Percentiles rank a stretch among this genome's conserved stretches.
These are phyloP conservation scores for Polyplosphaeria fusca DNA, from an alignment of 495 filamentous ascomycete genomes.

Conservation along the genomic window DNA sequence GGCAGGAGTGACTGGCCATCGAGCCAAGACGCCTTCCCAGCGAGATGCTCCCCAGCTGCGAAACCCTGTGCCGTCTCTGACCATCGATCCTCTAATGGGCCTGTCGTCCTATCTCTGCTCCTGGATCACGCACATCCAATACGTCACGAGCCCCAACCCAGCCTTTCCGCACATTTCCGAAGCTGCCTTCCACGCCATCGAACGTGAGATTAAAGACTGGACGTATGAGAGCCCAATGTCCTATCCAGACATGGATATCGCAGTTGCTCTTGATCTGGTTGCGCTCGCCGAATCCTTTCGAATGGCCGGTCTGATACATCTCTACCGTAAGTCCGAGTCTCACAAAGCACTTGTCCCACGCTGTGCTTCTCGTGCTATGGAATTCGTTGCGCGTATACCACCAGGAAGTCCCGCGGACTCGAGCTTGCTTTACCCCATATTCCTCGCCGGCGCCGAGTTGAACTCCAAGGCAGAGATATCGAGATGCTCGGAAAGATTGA, in stretches of 20 bases:
- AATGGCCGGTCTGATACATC: conserved; percentile 20
- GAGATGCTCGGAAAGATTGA: conserved; percentile 15
- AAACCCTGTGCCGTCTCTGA: neutral
- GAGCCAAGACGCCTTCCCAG: neutral
- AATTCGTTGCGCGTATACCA: conserved; percentile 25
- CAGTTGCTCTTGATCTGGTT: conserved; percentile 23
- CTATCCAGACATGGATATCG: conserved; percentile 11
- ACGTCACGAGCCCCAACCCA: conserved; percentile 7
- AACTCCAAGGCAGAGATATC: conserved; percentile 5
- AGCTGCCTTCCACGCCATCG: conserved; percentile 15
- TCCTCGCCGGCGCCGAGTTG: conserved; percentile 22
- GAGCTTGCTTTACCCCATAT: conserved; percentile 25
- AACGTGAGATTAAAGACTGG: conserved; percentile 22
- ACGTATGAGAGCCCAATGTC: conserved; percentile 19
- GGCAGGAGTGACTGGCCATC: conserved; percentile 3
- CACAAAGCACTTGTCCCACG: conserved; percentile 20
- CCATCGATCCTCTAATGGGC: conserved; percentile 26
- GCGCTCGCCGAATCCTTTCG: conserved; percentile 21
- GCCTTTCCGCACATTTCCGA: conserved; percentile 21
- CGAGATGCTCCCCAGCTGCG: neutral
- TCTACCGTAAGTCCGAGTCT: conserved; percentile 21
- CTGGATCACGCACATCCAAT: conserved; percentile 19
- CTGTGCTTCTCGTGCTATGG: conserved; percentile 13
- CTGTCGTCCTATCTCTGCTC: conserved; percentile 19
- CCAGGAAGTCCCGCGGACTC: conserved; percentile 24